Base-by-base conservation (phyloP, 2,329 filamentous ascomycete genomes). In the Hypoxylon sp. region DNA sequence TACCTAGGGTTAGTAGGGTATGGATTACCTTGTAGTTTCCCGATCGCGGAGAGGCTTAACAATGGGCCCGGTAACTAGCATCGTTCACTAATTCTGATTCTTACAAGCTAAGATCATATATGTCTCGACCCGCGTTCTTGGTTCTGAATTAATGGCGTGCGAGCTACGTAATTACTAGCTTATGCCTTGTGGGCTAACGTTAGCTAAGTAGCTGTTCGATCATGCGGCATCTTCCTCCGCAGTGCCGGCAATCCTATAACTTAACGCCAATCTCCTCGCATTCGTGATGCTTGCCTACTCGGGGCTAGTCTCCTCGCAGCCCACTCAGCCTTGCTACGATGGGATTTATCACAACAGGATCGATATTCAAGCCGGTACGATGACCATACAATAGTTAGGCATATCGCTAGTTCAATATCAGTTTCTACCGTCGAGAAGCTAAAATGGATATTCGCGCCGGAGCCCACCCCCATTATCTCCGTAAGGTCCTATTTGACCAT, bases 101-200 rank as follows among this genome's bases (percentile, higher is more conserved):
- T 19, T 46, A 22, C 30, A 15, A 57, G 56, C 56, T 53, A 11
- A 22, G 13, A 51, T 37, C 26, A 28, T 8, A 39, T 17, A 22
- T 15, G 28, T 26, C 37, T 20, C 4, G 32, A 51, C 59, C 56
- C 52, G 39, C 28, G 34, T n/a, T 22, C 47, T 20, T 50, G 51
- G 58, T 53, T 59, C 20, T 30, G 26, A 24, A 43, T 7, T 44
- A 22, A 24, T 50, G 32, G 26, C 20, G 22, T 28, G 47, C 48
- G 22, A 37, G 26, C 59, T 50, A 57, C 37, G 37, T 49, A 47
- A 62, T n/a, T 55, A 17, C 30, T 48, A 55, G 17, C 48, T 15
- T 32, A 15, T 11, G 10, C 49, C 43, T 41, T 56, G 47, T 57
- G 49, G 46, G 26, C 22, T 22, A 41, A 39, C 30, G 24, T 22